Percentiles rank a stretch among this genome's conserved stretches.
These are phyloP conservation scores for Fusarium domesticum DNA, from an alignment of 2,329 filamentous ascomycete genomes.

Conservation along the genomic window DNA sequence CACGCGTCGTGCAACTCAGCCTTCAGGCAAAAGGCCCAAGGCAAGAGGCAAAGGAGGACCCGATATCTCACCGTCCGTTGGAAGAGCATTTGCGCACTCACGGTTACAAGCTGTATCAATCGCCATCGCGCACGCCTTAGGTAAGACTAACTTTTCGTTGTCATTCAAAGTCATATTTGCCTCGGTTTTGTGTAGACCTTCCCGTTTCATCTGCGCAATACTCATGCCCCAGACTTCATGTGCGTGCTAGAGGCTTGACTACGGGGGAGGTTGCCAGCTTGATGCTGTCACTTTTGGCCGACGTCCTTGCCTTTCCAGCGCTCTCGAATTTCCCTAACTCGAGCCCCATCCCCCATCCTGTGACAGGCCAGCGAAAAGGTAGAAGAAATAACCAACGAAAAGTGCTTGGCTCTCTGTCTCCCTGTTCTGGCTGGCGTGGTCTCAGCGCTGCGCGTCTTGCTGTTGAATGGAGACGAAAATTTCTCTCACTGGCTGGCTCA, in stretches of 20 bases:
- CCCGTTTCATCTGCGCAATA: conserved; percentile 5
- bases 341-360: conserved; percentile 10
- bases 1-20: conserved; percentile 20
- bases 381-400: not conserved
- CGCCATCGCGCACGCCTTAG: conserved; percentile 30
- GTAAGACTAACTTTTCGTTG: conserved; percentile 31
- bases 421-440: conserved; percentile 15
- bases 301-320: not conserved
- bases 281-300: not conserved
- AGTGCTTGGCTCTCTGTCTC: conserved; percentile 13
- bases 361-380: not conserved
- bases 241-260: conserved; percentile 13
- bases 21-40: conserved; percentile 16
- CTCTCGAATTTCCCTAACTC: not conserved
- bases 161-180: conserved; percentile 11
- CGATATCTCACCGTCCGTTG: conserved; percentile 31
- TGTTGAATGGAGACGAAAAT: conserved; percentile 32
- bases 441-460: conserved; percentile 28
- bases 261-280: conserved; percentile 7
- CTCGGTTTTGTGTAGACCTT: conserved; percentile 18
- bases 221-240: conserved; percentile 12
- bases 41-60: conserved; percentile 21
- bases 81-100: conserved; percentile 30
- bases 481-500: conserved; percentile 27
- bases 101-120: conserved; percentile 27